These are phyloP conservation scores for Aspergillus fischeri DNA, from an alignment of 2,329 filamentous ascomycete species.

Conservation along the genomic window DNA sequence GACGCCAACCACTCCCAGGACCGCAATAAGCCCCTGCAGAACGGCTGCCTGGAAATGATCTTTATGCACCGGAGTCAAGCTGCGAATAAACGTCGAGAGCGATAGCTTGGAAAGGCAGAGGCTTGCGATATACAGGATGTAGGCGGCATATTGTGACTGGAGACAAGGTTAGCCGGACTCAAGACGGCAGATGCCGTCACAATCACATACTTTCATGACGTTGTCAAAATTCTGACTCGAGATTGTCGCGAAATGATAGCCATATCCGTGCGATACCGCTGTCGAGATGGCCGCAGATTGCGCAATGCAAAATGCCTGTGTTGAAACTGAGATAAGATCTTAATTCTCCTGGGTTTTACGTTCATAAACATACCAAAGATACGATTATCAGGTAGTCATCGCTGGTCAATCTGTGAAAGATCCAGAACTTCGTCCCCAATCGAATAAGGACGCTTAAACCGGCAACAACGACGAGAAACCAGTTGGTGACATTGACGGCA, in stretches of 20 bases:
- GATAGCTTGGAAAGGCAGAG: slow-evolving; percentile 22
- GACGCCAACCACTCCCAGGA: slow-evolving; percentile 12
- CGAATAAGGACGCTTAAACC: slow-evolving; percentile 18
- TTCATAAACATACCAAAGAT: slow-evolving; percentile 9
- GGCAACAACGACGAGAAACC: slow-evolving; percentile 17
- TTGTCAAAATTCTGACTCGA: slow-evolving; percentile 9
- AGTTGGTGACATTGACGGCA: slow-evolving; percentile 19
- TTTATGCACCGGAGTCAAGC: slow-evolving; percentile 14
- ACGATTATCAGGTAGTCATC: slow-evolving; percentile 20
- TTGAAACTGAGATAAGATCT: neutral
- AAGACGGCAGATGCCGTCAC: neutral
- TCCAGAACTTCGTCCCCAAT: slow-evolving; percentile 18
- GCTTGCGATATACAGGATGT: slow-evolving; percentile 17
- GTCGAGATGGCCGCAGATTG: slow-evolving; percentile 17
- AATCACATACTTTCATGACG: slow-evolving; percentile 17
- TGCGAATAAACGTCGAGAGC: slow-evolving; percentile 18
- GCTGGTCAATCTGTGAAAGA: slow-evolving; percentile 15
- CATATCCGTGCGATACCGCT: slow-evolving; percentile 20
- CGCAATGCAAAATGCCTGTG: slow-evolving; percentile 13
- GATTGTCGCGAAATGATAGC: slow-evolving; percentile 14
- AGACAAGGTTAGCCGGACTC: neutral
- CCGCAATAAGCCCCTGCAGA: slow-evolving; percentile 10
- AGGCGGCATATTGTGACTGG: slow-evolving; percentile 19
- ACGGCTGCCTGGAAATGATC: slow-evolving; percentile 13
- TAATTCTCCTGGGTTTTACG: no score